Evolutionary conservation across 768 basidiomycete species (phyloP).

Genomic region (Psilocybe cubensis): DNA sequence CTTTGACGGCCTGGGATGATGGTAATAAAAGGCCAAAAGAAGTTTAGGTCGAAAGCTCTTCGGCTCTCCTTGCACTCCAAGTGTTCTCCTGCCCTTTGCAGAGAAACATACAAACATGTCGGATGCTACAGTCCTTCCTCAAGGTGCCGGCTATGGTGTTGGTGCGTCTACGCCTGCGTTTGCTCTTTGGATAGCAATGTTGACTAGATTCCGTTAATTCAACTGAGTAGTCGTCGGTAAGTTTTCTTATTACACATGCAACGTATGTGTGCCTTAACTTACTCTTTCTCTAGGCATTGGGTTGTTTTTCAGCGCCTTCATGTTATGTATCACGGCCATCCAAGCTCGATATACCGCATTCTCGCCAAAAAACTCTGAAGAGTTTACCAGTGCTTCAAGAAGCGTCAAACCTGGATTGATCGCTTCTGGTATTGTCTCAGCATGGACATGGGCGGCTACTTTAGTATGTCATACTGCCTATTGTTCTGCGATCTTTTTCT

Average conservation of each 20-base stretch:
- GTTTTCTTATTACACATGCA: conserved; percentile 2
- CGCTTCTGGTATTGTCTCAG: conserved; percentile 89
- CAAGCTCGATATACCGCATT: conserved; percentile 86
- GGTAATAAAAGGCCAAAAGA: neutral
- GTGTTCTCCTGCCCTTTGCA: neutral
- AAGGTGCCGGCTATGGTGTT: conserved; percentile 87
- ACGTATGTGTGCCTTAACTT: neutral
- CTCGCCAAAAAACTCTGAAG: conserved; percentile 80
- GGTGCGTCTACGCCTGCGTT: conserved; percentile 41
- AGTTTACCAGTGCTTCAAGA: conserved; percentile 81
- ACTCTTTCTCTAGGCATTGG: conserved; percentile 65
- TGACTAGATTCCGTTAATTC: neutral
- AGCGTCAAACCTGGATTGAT: conserved; percentile 91
- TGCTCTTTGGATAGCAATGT: neutral
- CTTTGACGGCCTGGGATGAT: conserved; percentile 4
- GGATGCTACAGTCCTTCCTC: conserved; percentile 56
- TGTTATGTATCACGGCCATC: conserved; percentile 76
- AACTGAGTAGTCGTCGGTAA: conserved; percentile 29
- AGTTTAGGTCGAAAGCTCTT: neutral
- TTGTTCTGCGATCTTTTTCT: neutral
- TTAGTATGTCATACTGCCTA: conserved; percentile 43
- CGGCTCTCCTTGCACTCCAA: neutral
- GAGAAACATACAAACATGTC: conserved; percentile 20
- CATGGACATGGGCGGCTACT: conserved; percentile 91
- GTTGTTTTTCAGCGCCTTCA: conserved; percentile 83